phyloP scores from a whole-genome alignment of 2,329 filamentous ascomycete genomes.

The Bipolaris oryzae region DNA sequence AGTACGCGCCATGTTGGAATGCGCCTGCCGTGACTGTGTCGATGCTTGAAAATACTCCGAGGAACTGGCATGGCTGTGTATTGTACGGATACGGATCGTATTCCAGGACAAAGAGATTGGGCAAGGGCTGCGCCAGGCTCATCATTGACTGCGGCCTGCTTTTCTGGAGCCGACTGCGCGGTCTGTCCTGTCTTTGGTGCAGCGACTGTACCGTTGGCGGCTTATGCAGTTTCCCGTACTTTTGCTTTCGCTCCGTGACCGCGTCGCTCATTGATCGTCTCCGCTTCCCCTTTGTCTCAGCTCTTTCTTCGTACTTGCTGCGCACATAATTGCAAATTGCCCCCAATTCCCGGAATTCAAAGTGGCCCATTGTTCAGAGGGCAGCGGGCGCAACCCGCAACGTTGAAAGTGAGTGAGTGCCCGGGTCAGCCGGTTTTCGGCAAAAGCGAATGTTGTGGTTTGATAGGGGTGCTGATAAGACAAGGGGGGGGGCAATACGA shows the following conservation, averaged over 20 bases:
- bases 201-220: conserved; percentile 19
- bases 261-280: conserved; percentile 17
- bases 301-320: conserved; percentile 19
- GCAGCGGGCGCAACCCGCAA: too few relatives aligned
- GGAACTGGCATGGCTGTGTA: conserved; percentile 23
- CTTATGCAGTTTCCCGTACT: conserved; percentile 24
- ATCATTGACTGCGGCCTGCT: conserved; percentile 2
- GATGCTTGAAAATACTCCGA: conserved; percentile 31
- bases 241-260: conserved; percentile 3
- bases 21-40: conserved; percentile 27
- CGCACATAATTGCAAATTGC: conserved; percentile 19
- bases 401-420: background rate
- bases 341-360: conserved; percentile 14
- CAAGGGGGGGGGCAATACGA: background rate
- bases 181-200: conserved; percentile 16
- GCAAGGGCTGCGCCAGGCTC: background rate
- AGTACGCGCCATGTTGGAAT: conserved; percentile 28
- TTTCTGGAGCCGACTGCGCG: conserved; percentile 23
- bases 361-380: conserved; percentile 13
- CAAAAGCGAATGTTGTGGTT: conserved; percentile 6
- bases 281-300: conserved; percentile 11
- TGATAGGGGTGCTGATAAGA: background rate
- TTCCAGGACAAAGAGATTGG: conserved; percentile 22
- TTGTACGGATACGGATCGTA: conserved; percentile 33
- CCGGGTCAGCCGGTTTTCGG: conserved; percentile 5